Percentiles rank a stretch among this genome's conserved stretches.
phyloP scores from a whole-genome alignment of 2,329 filamentous ascomycete species.

The Hyphodiscus sp. region DNA sequence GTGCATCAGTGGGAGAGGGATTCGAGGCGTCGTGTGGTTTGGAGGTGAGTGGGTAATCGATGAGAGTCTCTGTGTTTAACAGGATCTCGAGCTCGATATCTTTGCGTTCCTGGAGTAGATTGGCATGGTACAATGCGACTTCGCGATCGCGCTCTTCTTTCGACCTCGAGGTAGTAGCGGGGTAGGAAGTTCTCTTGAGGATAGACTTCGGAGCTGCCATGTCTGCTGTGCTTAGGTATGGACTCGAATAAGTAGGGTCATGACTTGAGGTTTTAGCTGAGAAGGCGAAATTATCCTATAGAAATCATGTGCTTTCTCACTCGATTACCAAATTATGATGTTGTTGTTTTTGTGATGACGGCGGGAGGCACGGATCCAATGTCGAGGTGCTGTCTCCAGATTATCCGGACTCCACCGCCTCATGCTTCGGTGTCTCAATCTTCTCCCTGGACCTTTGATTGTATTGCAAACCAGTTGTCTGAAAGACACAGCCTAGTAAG shows the following conservation, averaged over 20 bases:
- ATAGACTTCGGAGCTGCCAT: constrained; percentile 45
- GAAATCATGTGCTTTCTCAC: not conserved
- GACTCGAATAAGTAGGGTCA: not conserved
- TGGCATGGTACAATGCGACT: constrained; percentile 75
- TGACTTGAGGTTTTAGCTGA: not conserved
- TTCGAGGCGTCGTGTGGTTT: constrained; percentile 42
- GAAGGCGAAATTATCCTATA: not conserved
- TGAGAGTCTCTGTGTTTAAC: constrained; percentile 57
- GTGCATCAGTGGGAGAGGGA: constrained; percentile 53
- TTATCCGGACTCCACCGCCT: constrained; percentile 2
- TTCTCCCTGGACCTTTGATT: not conserved
- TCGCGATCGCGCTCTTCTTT: constrained; percentile 45
- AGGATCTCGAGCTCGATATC: constrained; percentile 70
- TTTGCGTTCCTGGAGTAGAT: constrained; percentile 75
- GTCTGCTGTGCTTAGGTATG: not conserved
- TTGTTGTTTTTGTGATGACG: not conserved
- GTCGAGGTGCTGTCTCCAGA: not conserved
- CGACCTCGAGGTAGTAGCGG: constrained; percentile 35
- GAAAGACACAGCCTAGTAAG: constrained; percentile 15
- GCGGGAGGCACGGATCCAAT: not conserved
- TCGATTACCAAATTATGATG: not conserved
- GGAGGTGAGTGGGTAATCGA: constrained; percentile 32
- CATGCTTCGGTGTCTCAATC: not conserved
- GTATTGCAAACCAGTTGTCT: constrained; percentile 1
- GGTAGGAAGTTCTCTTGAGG: constrained; percentile 50